Conservation (phyloP, 345 rosid genomes). For the Firmiana major region DNA sequence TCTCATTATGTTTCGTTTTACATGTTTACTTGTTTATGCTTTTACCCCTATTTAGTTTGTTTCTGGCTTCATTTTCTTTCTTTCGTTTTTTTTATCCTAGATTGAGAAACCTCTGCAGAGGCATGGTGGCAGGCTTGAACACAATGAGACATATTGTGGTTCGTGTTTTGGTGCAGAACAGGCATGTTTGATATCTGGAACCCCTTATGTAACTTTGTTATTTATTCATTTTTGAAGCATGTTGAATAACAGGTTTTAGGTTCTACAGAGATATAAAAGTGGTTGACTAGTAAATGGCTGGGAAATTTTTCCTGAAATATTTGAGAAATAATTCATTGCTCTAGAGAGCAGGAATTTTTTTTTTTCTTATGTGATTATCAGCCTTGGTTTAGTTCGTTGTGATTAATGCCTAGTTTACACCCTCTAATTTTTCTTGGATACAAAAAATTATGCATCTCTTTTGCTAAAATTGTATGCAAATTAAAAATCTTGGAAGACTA, state of each 20-base stretch:
- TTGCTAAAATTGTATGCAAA: background rate
- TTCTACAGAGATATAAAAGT: background rate
- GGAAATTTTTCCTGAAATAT: background rate
- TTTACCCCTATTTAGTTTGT: background rate
- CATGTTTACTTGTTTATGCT: background rate
- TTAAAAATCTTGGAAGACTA: background rate
- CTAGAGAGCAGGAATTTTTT: too few species aligned
- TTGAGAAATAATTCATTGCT: background rate
- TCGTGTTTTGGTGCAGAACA: constrained; percentile 66
- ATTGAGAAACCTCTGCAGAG: constrained; percentile 63
- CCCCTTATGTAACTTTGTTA: background rate
- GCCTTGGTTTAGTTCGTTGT: background rate
- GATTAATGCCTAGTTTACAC: background rate
- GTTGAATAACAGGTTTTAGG: background rate
- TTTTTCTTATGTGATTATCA: background rate
- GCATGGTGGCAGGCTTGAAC: constrained; percentile 71
- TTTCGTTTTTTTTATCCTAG: constrained; percentile 22
- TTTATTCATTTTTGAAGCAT: background rate
- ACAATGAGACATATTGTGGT: constrained; percentile 61
- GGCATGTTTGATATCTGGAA: constrained; percentile 23
- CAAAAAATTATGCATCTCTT: background rate
- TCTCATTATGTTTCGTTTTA: background rate
- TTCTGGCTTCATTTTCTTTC: background rate
- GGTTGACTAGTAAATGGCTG: background rate
- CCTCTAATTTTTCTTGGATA: background rate